A percentile compares a stretch with the other conserved stretches of the same genome.
These are phyloP conservation scores for Pelargonium australe DNA, from an alignment of 441 rosid species.

Conservation along the genomic window DNA sequence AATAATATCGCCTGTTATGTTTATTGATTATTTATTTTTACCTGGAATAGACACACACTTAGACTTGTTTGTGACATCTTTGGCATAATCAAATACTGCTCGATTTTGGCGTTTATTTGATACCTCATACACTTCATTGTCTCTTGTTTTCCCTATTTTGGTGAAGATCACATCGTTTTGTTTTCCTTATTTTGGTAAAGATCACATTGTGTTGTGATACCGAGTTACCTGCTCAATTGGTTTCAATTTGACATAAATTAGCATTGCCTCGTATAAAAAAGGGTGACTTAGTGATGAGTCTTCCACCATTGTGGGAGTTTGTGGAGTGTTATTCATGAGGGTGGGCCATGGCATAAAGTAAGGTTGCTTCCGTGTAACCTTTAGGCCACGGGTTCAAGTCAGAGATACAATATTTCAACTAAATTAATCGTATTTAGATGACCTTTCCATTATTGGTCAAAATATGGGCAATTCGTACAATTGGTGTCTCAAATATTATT, in stretches of 20 bases:
- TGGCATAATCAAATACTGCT: too few relatives aligned
- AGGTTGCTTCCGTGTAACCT: too few relatives aligned
- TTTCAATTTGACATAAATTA: not conserved
- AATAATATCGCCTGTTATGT: not conserved
- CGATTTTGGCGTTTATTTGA: not conserved
- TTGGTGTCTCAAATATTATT: not conserved
- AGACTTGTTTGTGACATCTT: too few relatives aligned
- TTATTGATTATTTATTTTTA: not conserved
- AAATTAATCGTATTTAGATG: not conserved
- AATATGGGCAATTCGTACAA: not conserved
- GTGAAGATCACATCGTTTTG: not conserved
- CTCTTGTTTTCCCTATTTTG: not conserved
- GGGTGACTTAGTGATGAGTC: too few relatives aligned
- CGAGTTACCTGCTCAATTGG: not conserved
- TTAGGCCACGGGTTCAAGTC: too few relatives aligned
- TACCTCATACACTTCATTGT: not conserved
- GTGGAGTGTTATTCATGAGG: too few relatives aligned
- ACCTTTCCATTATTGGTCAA: not conserved
- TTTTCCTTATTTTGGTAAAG: not conserved
- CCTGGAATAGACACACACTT: too few relatives aligned
- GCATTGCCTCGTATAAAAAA: not conserved
- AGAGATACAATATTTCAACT: not conserved
- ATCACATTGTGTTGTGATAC: not conserved
- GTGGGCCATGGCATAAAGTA: too few relatives aligned
- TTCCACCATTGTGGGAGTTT: too few relatives aligned